Evolutionary conservation across 176 grass and related monocot species (phyloP).

Genomic region (Thalia dealbata): DNA sequence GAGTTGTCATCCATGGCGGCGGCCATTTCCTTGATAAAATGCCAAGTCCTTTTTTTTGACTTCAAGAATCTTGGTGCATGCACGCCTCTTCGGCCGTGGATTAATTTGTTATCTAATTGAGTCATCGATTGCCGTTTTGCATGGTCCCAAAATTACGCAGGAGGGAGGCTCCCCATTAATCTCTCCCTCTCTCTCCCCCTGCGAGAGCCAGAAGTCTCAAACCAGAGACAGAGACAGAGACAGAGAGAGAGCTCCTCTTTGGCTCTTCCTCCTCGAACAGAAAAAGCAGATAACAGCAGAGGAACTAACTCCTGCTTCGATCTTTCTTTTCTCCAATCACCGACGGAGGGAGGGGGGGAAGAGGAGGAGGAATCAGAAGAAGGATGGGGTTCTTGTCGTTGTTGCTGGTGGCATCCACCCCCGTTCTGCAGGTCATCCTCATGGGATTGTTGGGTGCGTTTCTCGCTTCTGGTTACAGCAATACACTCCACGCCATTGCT

Average conservation of each 20-base stretch:
- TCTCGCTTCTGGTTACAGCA: slow-evolving; percentile 56
- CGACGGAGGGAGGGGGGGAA: too few relatives aligned
- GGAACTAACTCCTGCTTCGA: background rate
- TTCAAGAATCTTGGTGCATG: background rate
- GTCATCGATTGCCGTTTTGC: background rate
- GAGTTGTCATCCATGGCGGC: background rate
- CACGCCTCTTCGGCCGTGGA: background rate
- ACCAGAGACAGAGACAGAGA: background rate
- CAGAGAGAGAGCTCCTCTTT: background rate
- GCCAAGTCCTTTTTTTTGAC: too few relatives aligned
- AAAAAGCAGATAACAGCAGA: background rate
- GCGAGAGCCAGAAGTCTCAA: background rate
- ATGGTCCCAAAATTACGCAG: background rate
- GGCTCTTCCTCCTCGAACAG: background rate
- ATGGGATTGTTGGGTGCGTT: slow-evolving; percentile 68
- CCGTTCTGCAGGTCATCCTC: slow-evolving; percentile 68
- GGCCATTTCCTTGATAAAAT: too few relatives aligned
- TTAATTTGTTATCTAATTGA: background rate
- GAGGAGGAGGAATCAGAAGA: slow-evolving; percentile 17
- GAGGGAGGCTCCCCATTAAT: background rate
- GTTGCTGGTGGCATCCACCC: slow-evolving; percentile 65
- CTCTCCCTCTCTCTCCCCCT: background rate
- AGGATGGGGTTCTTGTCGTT: slow-evolving; percentile 70
- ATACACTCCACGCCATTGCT: slow-evolving; percentile 48
- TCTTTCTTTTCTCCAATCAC: background rate